These are phyloP conservation scores for Colletotrichum plurivorum DNA, from an alignment of 2,329 filamentous ascomycete species.

Conservation along the genomic window DNA sequence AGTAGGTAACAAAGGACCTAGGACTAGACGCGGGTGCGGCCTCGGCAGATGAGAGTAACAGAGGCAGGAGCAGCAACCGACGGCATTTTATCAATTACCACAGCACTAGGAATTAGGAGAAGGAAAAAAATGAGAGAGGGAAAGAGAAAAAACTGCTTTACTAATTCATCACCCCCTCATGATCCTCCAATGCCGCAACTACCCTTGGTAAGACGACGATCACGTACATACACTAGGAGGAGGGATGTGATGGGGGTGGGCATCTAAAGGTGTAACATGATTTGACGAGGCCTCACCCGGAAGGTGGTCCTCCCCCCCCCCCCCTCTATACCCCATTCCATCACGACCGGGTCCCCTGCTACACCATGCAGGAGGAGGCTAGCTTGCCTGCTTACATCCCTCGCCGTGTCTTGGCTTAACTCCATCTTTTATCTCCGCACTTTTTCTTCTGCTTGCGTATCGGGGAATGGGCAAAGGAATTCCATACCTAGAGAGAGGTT, in stretches of 20 bases:
- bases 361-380: constrained; percentile 1
- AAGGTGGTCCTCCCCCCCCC: background rate
- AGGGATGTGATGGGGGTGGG: background rate
- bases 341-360: background rate
- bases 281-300: constrained; percentile 8
- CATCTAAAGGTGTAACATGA: constrained; percentile 15
- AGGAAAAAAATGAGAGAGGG: no score
- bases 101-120: no score
- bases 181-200: constrained; percentile 24
- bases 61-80: no score
- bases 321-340: background rate
- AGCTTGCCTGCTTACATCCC: background rate
- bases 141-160: background rate
- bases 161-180: constrained; percentile 6
- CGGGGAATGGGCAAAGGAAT: no score
- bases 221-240: background rate
- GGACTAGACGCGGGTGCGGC: background rate
- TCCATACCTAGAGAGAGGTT: no score
- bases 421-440: constrained; percentile 7
- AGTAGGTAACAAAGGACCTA: background rate
- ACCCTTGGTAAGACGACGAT: constrained; percentile 31
- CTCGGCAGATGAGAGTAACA: background rate
- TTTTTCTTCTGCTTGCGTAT: background rate
- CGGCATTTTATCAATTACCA: constrained; percentile 6
- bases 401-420: background rate